Conservation (phyloP, 495 filamentous ascomycete species). For the Penicillium pancosmium region DNA sequence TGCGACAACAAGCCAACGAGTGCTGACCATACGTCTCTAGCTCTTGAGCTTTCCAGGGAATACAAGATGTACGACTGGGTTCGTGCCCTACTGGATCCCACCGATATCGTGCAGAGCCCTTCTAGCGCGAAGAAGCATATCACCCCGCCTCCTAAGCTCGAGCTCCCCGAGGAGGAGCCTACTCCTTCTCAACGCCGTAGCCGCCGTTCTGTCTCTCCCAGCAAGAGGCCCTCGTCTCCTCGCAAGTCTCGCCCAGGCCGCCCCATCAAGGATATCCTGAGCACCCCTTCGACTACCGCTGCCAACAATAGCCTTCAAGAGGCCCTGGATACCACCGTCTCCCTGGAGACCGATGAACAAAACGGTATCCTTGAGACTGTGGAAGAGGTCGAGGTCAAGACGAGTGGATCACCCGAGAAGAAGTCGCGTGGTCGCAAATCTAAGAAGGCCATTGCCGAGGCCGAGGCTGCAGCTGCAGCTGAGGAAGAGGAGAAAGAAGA, state of each 20-base stretch:
- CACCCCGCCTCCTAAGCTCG: conserved; percentile 69
- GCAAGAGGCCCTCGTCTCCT: conserved; percentile 62
- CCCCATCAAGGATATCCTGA: conserved; percentile 50
- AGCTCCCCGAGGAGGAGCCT: conserved; percentile 47
- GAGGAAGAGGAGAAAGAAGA: conserved; percentile 20
- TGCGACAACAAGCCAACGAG: background rate
- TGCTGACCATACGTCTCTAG: conserved; percentile 40
- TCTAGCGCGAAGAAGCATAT: conserved; percentile 66
- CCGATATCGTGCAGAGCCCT: conserved; percentile 62
- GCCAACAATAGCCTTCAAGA: conserved; percentile 55
- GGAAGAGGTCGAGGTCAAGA: conserved; percentile 33
- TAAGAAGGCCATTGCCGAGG: conserved; percentile 38
- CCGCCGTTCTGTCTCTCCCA: conserved; percentile 61
- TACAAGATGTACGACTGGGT: conserved; percentile 87
- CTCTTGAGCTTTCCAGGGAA: conserved; percentile 81
- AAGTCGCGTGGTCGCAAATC: conserved; percentile 29
- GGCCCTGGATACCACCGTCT: conserved; percentile 48
- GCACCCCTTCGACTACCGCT: conserved; percentile 47
- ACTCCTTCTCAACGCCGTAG: conserved; percentile 41
- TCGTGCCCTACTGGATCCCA: conserved; percentile 79
- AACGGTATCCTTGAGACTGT: conserved; percentile 32
- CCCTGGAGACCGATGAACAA: conserved; percentile 31
- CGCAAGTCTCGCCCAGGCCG: conserved; percentile 73
- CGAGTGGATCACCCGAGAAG: conserved; percentile 32
- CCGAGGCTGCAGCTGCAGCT: conserved; percentile 37